Base-by-base conservation (phyloP, 2,329 filamentous ascomycete genomes). In the Penicillium palitans region DNA sequence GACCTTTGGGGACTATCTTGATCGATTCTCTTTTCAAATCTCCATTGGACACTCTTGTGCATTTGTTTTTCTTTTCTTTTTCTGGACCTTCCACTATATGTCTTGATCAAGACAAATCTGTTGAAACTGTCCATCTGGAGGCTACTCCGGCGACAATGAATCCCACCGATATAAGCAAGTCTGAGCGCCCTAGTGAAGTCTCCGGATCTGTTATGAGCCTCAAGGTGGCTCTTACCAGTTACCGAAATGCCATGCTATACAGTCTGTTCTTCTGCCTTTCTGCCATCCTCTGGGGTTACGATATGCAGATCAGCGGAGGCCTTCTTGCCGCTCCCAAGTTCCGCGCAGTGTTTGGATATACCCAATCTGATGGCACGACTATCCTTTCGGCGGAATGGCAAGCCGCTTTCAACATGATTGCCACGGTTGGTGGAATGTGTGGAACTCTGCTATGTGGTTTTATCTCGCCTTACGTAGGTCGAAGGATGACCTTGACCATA, bases 221-320 rank as follows among this genome's bases (percentile, higher is more conserved):
- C 1, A 54, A 44, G n/a, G 15, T 25, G 5, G 56, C 56, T n/a
- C 46, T 58, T 13, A 19, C 29, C 7, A 49, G 31, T 17, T 58
- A 58, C 31, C 41, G 56, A 6, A 55, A 44, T 39, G 40, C 56
- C n/a, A 50, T 44, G 24, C 13, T 47, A 6, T 58, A 55, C 51
- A 55, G 51, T 45, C n/a, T 58, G n/a, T 58, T 58, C 44, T 58
- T 58, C 45, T 58, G 56, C 31, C 49, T 58, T 44, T 58, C 56
- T 24, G 56, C 56, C 15, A 39, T 58, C 6, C 51, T 58, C 10
- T 58, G 56, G 56, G 56, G 56, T 8, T 58, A 58, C 7, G 56
- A 58, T 29, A 58, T 58, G 56, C 56, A 58, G 27, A 45, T 58
- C 37, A 58, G 27, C 21, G 56, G 56, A 13, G 56, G 56, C 5